Evolutionary conservation across 164 flowering plant species (phyloP).

Genomic region (Magnolia changhungtana): DNA sequence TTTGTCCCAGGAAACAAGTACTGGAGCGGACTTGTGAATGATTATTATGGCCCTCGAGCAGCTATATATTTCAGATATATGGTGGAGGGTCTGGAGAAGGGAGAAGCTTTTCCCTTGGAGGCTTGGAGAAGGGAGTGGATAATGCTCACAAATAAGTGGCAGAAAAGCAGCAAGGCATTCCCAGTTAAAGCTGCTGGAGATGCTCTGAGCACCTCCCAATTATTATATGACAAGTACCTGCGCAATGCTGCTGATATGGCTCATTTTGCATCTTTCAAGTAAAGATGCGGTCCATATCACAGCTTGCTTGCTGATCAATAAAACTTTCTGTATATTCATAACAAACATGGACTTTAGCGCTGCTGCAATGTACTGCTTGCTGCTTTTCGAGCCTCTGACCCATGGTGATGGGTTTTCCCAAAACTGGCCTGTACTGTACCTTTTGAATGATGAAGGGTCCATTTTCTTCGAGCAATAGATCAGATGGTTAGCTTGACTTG

Average conservation of each 20-base stretch:
- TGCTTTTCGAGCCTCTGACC: too few relatives aligned
- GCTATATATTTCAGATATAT: conserved; percentile 62
- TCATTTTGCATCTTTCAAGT: too few relatives aligned
- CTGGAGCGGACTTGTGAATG: conserved; percentile 70
- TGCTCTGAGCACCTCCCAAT: conserved; percentile 40
- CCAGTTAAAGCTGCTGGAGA: conserved; percentile 42
- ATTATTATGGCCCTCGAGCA: conserved; percentile 75
- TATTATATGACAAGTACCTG: conserved; percentile 53
- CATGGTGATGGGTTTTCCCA: too few relatives aligned
- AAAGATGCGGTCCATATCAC: too few relatives aligned
- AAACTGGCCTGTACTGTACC: too few relatives aligned
- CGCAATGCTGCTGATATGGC: conserved; percentile 8
- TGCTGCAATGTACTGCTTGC: too few relatives aligned
- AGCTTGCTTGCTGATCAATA: too few relatives aligned
- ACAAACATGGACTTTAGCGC: too few relatives aligned
- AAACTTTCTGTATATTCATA: too few relatives aligned
- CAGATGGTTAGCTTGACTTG: too few relatives aligned
- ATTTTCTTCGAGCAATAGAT: too few relatives aligned
- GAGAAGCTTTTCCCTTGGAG: conserved; percentile 34
- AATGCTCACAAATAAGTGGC: conserved; percentile 71
- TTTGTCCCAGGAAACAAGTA: conserved; percentile 57
- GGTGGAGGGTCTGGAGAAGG: conserved; percentile 43
- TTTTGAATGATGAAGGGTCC: too few relatives aligned
- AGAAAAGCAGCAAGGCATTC: conserved; percentile 36
- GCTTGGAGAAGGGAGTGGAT: conserved; percentile 80